A percentile compares a stretch with the other conserved stretches of the same genome.
Evolutionary conservation across 2,329 filamentous ascomycete genomes (phyloP).

Genomic region (Talaromyces sp.): DNA sequence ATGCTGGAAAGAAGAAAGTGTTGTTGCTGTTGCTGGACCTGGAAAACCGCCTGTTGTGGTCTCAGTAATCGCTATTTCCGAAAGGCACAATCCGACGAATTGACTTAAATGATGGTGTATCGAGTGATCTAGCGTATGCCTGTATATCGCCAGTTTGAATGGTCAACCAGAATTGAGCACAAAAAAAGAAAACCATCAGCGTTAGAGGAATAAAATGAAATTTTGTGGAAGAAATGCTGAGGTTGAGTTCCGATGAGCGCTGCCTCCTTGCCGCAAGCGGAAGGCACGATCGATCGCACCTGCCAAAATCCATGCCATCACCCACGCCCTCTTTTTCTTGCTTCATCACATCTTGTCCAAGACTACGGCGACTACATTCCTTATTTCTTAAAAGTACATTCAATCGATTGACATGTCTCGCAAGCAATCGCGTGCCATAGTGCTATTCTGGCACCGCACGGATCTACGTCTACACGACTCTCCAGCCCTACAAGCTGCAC

Average conservation of each 20-base stretch:
- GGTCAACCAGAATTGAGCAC: neutral
- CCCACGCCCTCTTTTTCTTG: neutral
- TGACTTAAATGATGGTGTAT: neutral
- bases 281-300: constrained; percentile 4
- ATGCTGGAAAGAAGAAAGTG: no score
- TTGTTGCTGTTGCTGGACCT: neutral
- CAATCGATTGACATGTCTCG: neutral
- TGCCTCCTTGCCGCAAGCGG: constrained; percentile 2
- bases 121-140: neutral
- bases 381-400: neutral
- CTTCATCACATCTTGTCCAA: neutral
- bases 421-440: constrained; percentile 28
- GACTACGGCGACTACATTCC: neutral
- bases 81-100: neutral
- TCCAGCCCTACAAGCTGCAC: constrained; percentile 66
- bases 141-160: neutral
- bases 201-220: neutral
- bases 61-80: neutral
- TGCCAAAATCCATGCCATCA: neutral
- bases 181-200: neutral
- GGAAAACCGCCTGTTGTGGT: neutral
- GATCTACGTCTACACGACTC: constrained; percentile 75
- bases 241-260: neutral
- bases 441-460: constrained; percentile 76
- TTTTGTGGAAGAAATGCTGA: neutral